Base-by-base conservation (phyloP, 2,329 filamentous ascomycete species). In the Exophiala aquamarina region DNA sequence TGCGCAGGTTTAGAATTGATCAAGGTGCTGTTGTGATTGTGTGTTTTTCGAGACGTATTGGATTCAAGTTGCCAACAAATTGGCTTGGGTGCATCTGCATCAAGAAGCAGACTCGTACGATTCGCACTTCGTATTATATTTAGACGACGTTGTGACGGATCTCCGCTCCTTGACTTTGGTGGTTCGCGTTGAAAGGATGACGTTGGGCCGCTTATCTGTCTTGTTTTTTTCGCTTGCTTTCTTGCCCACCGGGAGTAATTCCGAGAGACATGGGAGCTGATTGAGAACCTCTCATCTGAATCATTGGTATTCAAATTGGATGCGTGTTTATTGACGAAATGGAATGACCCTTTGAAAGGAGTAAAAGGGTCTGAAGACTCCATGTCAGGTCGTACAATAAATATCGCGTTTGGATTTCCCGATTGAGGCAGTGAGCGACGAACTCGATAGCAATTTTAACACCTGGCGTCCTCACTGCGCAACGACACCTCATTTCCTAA, bases 201-300 rank as follows among this genome's bases (percentile, higher is more conserved):
- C 13, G 8, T 15, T 11, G 7, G 8, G 32, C 32, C 18, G 32
- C 32, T 35, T 9, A 11, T 15, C 8, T 17, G 8, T 9, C 8
- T 17, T 8, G 32, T 14, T 35, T 8, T 7, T 8, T 15, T 35
- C 13, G n/a, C 32, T 8, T 8, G 8, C 10, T 17, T 14, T 9
- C 17, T 19, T 18, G 42, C 41, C 47, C 47, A 50, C 7, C 31
- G 47, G 20, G 45, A 46, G 35, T 50, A 50, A 23, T 41, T 50
- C 21, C 41, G 45, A 4, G 47, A 41, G n/a, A 50, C 47, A 26
- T 50, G 47, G 14, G 47, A 50, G 29, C 47, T 50, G 42, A 50
- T 50, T 8, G 23, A 39, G 17, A 50, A 50, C 6, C 41, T 42
- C 14, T 50, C 47, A 11, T 46, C 41, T 8, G 47, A 17, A 17